Evolutionary conservation across 1,139 yeast genomes (phyloP).

Genomic region (Kluyveromyces sp.): DNA sequence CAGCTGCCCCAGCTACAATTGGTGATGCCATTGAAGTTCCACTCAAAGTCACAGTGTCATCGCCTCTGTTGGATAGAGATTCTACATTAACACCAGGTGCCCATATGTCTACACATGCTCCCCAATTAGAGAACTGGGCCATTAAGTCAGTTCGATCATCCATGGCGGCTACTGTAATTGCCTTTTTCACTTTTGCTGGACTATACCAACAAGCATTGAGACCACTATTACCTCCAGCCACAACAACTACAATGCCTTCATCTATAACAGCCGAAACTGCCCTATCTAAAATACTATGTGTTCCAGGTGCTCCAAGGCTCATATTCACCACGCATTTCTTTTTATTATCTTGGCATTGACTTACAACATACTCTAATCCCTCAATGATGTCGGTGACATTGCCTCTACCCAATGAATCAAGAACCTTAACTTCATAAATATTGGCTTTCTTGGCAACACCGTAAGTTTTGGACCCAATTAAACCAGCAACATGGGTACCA

Average conservation of each 20-base stretch:
- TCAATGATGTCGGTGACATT: slow-evolving; percentile 57
- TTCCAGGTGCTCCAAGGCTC: slow-evolving; percentile 58
- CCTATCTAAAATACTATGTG: slow-evolving; percentile 55
- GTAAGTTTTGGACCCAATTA: slow-evolving; percentile 67
- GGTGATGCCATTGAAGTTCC: slow-evolving; percentile 94
- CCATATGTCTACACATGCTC: slow-evolving; percentile 74
- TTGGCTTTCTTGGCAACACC: slow-evolving; percentile 72
- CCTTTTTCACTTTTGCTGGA: slow-evolving; percentile 67
- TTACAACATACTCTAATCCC: slow-evolving; percentile 65
- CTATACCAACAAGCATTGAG: slow-evolving; percentile 70
- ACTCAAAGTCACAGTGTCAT: slow-evolving; percentile 36
- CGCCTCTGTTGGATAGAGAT: slow-evolving; percentile 25
- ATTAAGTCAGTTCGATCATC: slow-evolving; percentile 63
- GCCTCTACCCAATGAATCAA: slow-evolving; percentile 60
- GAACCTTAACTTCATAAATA: slow-evolving; percentile 64
- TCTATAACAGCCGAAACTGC: slow-evolving; percentile 67
- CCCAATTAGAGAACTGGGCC: slow-evolving; percentile 82
- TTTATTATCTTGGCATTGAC: slow-evolving; percentile 41
- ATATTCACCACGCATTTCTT: slow-evolving; percentile 64
- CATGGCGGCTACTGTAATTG: slow-evolving; percentile 80
- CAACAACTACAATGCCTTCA: slow-evolving; percentile 72
- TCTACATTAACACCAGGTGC: slow-evolving; percentile 69
- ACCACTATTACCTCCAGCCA: slow-evolving; percentile 82
- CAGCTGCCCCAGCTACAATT: slow-evolving; percentile 64
- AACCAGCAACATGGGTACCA: slow-evolving; percentile 83